Conservation (phyloP, 306 rosid genomes). For the Rubus idaeus region DNA sequence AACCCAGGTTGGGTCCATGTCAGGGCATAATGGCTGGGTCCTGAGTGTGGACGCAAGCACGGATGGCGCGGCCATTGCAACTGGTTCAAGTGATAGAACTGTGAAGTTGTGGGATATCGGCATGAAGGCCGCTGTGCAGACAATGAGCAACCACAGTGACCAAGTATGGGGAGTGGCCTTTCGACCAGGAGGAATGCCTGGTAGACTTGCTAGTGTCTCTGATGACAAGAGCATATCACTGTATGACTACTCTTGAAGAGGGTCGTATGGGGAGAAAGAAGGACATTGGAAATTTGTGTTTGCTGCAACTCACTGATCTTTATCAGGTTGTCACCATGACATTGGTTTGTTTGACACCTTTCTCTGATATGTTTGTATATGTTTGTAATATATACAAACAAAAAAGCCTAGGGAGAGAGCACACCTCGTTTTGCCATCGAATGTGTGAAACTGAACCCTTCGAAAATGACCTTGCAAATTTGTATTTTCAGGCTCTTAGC, state of each 20-base stretch:
- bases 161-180: slow-evolving; percentile 98
- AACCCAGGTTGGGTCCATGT: slow-evolving; percentile 73
- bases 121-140: slow-evolving; percentile 91
- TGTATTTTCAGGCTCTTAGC: slow-evolving; percentile 8
- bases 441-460: background rate
- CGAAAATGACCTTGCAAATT: background rate
- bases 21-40: slow-evolving; percentile 94
- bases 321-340: slow-evolving; percentile 25
- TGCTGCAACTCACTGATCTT: slow-evolving; percentile 20
- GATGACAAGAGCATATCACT: slow-evolving; percentile 92
- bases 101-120: slow-evolving; percentile 92
- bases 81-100: slow-evolving; percentile 93
- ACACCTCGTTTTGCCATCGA: background rate
- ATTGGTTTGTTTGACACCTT: slow-evolving; percentile 29
- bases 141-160: slow-evolving; percentile 91
- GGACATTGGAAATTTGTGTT: slow-evolving; percentile 9
- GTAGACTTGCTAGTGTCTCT: slow-evolving; percentile 92
- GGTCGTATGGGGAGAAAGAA: slow-evolving; percentile 8
- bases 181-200: slow-evolving; percentile 78
- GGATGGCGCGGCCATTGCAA: slow-evolving; percentile 84
- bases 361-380: slow-evolving; percentile 21
- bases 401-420: background rate
- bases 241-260: slow-evolving; percentile 74
- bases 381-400: slow-evolving; percentile 8
- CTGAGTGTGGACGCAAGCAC: slow-evolving; percentile 87